These are phyloP conservation scores for Trichomonascaceae sp. DNA, from an alignment of 1,139 yeast genomes.

Conservation along the genomic window DNA sequence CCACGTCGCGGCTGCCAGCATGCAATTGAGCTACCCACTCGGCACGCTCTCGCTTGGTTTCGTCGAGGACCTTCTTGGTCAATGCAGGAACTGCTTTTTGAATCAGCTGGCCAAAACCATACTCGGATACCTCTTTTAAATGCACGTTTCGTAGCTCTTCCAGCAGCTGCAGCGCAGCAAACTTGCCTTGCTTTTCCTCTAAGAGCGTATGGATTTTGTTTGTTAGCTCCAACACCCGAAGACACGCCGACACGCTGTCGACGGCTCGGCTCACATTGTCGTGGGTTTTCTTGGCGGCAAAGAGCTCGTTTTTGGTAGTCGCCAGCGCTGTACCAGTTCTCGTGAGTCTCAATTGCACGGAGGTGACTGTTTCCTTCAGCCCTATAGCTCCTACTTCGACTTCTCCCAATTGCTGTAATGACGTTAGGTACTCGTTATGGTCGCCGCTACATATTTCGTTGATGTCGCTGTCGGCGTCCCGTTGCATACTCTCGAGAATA, in stretches of 20 bases:
- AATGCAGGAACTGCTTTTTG: conserved; percentile 66
- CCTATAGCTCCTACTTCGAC: conserved; percentile 43
- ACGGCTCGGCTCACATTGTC: conserved; percentile 25
- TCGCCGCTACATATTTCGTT: conserved; percentile 48
- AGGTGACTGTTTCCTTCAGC: conserved; percentile 39
- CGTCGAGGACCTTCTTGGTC: conserved; percentile 62
- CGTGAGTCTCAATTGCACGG: conserved; percentile 40
- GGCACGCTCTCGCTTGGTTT: conserved; percentile 59
- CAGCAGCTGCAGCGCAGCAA: conserved; percentile 73
- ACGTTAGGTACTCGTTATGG: conserved; percentile 37
- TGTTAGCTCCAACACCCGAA: conserved; percentile 75
- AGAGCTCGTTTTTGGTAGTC: conserved; percentile 27
- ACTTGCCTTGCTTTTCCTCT: conserved; percentile 59
- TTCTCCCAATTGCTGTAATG: conserved; percentile 42
- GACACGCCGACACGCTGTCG: conserved; percentile 36
- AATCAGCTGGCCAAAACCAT: conserved; percentile 52
- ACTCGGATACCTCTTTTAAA: conserved; percentile 53
- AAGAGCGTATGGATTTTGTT: conserved; percentile 78
- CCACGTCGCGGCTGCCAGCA: conserved; percentile 46
- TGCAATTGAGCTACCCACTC: conserved; percentile 60
- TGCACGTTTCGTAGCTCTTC: conserved; percentile 63
- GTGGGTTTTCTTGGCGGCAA: conserved; percentile 19
- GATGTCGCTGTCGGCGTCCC: conserved; percentile 50
- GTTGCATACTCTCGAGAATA: conserved; percentile 43
- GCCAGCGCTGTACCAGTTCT: conserved; percentile 54